phyloP scores from a whole-genome alignment of 2,329 filamentous ascomycete genomes.

The Claviceps sp. region DNA sequence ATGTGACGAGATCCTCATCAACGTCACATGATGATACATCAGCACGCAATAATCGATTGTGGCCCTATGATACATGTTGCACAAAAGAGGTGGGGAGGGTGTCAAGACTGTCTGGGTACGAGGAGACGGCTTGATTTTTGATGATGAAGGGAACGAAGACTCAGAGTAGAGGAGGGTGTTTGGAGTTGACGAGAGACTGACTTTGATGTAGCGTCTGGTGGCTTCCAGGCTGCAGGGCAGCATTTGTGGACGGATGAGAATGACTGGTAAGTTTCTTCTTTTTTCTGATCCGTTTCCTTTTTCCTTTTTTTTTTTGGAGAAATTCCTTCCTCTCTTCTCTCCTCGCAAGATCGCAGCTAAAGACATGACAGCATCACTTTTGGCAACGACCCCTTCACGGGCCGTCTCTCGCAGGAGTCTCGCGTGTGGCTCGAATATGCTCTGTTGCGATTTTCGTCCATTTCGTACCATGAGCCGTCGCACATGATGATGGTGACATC shows the following conservation, averaged over 20 bases:
- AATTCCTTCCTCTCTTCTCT: background rate
- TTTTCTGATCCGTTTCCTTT: background rate
- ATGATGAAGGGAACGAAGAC: too few species aligned
- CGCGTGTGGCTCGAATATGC: constrained; percentile 16
- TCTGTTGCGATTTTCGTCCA: constrained; percentile 22
- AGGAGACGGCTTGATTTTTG: too few species aligned
- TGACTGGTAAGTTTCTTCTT: constrained; percentile 19
- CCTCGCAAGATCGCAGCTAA: background rate
- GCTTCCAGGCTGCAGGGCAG: constrained; percentile 21
- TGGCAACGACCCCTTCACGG: constrained; percentile 2
- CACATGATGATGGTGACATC: constrained; percentile 30
- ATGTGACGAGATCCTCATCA: too few species aligned
- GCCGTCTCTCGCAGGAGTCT: background rate
- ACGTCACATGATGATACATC: too few species aligned
- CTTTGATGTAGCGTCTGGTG: constrained; percentile 19
- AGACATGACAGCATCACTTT: constrained; percentile 6
- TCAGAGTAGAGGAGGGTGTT: too few species aligned
- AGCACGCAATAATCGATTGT: too few species aligned
- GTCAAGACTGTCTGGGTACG: too few species aligned
- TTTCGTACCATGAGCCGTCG: constrained; percentile 32
- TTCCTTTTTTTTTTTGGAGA: background rate
- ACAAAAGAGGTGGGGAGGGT: background rate
- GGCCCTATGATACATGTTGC: too few species aligned
- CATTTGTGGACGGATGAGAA: constrained; percentile 31
- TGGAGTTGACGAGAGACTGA: background rate